Percentiles rank a stretch among this genome's conserved stretches.
phyloP scores from a whole-genome alignment of 768 basidiomycete species.

The Kwoniella bestiolae region DNA sequence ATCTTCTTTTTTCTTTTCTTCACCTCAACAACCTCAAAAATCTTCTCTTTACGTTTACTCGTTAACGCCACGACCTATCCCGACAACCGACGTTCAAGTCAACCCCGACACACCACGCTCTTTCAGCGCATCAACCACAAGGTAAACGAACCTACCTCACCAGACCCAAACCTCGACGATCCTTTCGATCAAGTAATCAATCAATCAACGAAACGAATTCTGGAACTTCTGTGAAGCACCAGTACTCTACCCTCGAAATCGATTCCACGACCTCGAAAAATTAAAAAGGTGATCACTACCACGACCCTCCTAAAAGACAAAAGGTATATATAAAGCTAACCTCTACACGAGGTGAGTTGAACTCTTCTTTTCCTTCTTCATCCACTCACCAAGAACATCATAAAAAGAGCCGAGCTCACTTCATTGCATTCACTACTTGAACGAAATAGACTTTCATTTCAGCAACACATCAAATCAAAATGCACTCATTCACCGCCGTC shows the following conservation, averaged over 20 bases:
- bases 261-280: slow-evolving; percentile 18
- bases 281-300: background rate
- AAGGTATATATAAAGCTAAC: slow-evolving; percentile 23
- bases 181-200: slow-evolving; percentile 2
- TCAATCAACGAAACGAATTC: slow-evolving; percentile 8
- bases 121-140: slow-evolving; percentile 4
- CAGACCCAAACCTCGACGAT: slow-evolving; percentile 12
- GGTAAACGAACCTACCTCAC: slow-evolving; percentile 1
- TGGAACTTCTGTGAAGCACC: slow-evolving; percentile 9
- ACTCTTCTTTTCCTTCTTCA: slow-evolving; percentile 5
- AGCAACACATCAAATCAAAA: slow-evolving; percentile 19
- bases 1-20: slow-evolving; percentile 10
- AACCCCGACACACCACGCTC: slow-evolving; percentile 18
- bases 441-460: slow-evolving; percentile 20
- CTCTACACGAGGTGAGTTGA: slow-evolving; percentile 24
- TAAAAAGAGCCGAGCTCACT: slow-evolving; percentile 27
- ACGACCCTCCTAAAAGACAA: slow-evolving; percentile 11
- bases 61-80: slow-evolving; percentile 4
- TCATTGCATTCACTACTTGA: background rate
- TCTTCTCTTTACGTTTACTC: slow-evolving; percentile 7
- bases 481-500: slow-evolving; percentile 31
- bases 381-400: background rate
- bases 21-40: slow-evolving; percentile 14
- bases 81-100: slow-evolving; percentile 9
- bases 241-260: slow-evolving; percentile 10